These are phyloP conservation scores for Penicillium soppii DNA, from an alignment of 495 filamentous ascomycete species.

Conservation along the genomic window DNA sequence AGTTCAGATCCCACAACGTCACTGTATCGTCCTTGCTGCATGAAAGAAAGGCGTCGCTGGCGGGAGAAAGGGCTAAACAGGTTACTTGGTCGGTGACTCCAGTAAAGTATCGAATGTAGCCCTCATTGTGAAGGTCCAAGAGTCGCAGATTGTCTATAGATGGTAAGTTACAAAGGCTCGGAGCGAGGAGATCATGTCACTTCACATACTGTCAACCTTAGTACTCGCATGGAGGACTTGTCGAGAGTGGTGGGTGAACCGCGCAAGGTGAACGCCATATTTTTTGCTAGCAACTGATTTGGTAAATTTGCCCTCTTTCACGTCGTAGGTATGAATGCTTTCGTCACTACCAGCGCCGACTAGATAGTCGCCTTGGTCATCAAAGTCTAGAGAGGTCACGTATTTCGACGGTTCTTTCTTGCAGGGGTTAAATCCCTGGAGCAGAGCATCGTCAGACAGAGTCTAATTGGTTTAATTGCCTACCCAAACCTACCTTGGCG, in stretches of 20 bases:
- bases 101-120: constrained; percentile 90
- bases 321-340: constrained; percentile 90
- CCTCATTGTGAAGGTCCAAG: constrained; percentile 91
- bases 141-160: constrained; percentile 75
- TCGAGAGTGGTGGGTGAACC: constrained; percentile 86
- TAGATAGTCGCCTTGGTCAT: constrained; percentile 86
- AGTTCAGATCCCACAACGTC: constrained; percentile 78
- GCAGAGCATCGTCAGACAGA: constrained; percentile 13
- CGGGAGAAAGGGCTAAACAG: constrained; percentile 60
- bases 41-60: constrained; percentile 86
- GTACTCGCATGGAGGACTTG: constrained; percentile 94
- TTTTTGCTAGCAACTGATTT: constrained; percentile 88
- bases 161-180: neutral
- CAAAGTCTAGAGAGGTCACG: constrained; percentile 85
- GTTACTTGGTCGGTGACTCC: constrained; percentile 85
- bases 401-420: constrained; percentile 40
- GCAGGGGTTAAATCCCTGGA: constrained; percentile 36
- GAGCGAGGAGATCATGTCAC: neutral
- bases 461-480: neutral
- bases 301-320: constrained; percentile 80
- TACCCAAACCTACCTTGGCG: constrained; percentile 39
- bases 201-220: constrained; percentile 72
- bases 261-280: constrained; percentile 89
- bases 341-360: constrained; percentile 89
- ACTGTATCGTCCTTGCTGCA: constrained; percentile 86